Evolutionary conservation across 805 yeast species (phyloP).

Genomic region (Yarrowia bubula): DNA sequence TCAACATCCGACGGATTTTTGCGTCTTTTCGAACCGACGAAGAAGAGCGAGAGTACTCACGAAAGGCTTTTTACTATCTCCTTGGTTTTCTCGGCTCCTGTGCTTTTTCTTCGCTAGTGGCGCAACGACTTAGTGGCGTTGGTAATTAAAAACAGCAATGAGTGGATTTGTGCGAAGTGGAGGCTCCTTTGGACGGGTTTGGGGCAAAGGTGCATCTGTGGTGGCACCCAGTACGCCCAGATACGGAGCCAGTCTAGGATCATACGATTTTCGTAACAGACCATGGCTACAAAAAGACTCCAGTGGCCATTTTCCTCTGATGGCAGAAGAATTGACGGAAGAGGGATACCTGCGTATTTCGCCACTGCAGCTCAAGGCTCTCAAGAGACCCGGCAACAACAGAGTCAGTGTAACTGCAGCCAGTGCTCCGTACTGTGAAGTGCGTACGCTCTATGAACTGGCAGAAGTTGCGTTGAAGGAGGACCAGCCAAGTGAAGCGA

Average conservation of each 20-base stretch:
- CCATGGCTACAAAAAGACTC: not conserved
- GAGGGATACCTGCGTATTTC: constrained; percentile 11
- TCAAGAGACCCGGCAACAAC: not conserved
- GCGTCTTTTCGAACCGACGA: constrained; percentile 83
- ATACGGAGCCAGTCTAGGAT: not conserved
- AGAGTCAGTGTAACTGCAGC: constrained; percentile 19
- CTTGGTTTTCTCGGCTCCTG: constrained; percentile 80
- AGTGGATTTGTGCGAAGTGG: not conserved
- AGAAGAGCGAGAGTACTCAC: constrained; percentile 72
- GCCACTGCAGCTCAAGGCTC: constrained; percentile 1
- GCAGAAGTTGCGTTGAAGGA: not conserved
- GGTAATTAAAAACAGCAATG: not conserved
- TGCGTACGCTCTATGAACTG: constrained; percentile 12
- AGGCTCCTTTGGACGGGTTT: not conserved
- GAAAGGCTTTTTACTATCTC: constrained; percentile 62
- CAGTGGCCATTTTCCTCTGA: not conserved
- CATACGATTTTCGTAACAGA: not conserved
- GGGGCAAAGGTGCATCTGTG: not conserved
- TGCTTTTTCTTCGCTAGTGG: constrained; percentile 74
- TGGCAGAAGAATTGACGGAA: constrained; percentile 8
- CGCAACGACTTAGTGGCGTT: constrained; percentile 46
- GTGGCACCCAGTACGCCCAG: not conserved
- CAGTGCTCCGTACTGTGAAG: constrained; percentile 18
- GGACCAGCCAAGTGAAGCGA: not conserved
- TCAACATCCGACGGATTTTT: constrained; percentile 73